Percentiles rank a stretch among this genome's conserved stretches.
Conservation (phyloP, 2,329 filamentous ascomycete genomes). For the Claviceps arundinis region DNA sequence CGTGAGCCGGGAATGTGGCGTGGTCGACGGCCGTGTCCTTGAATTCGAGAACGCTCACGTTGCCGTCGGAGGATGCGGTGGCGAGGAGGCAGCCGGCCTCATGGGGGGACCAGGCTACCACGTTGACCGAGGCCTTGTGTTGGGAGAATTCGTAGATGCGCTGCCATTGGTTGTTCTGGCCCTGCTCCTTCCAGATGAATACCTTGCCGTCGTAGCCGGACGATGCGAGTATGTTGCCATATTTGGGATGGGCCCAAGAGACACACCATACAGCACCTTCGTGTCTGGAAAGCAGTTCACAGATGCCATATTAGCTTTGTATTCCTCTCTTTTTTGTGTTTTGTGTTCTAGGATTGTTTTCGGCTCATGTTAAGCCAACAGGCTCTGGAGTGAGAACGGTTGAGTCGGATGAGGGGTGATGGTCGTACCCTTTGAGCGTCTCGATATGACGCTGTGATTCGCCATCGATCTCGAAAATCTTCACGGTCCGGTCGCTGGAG, state of each 20-base stretch:
- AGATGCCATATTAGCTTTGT: constrained; percentile 7
- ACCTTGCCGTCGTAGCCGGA: constrained; percentile 96
- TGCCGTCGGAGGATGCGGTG: constrained; percentile 86
- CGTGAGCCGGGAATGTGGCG: constrained; percentile 81
- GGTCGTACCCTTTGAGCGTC: constrained; percentile 74
- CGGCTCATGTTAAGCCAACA: neutral
- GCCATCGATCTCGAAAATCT: constrained; percentile 96
- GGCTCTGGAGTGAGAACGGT: too few relatives aligned
- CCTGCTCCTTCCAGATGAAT: constrained; percentile 91
- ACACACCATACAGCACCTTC: constrained; percentile 98
- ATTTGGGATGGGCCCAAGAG: constrained; percentile 96
- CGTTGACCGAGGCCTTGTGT: constrained; percentile 93
- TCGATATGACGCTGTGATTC: constrained; percentile 81
- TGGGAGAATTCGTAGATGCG: constrained; percentile 85
- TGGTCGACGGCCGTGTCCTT: constrained; percentile 90
- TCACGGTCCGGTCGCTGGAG: constrained; percentile 96
- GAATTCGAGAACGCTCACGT: constrained; percentile 90
- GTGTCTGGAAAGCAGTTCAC: constrained; percentile 43
- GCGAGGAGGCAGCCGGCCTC: constrained; percentile 90
- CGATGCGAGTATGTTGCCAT: constrained; percentile 92
- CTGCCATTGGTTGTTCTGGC: constrained; percentile 51
- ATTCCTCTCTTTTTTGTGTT: neutral
- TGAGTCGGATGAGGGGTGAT: constrained; percentile 11
- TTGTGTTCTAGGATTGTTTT: neutral
- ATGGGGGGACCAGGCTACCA: constrained; percentile 94